Base-by-base conservation (phyloP, 495 filamentous ascomycete species). In the Melanomma pulvis-pyrius region DNA sequence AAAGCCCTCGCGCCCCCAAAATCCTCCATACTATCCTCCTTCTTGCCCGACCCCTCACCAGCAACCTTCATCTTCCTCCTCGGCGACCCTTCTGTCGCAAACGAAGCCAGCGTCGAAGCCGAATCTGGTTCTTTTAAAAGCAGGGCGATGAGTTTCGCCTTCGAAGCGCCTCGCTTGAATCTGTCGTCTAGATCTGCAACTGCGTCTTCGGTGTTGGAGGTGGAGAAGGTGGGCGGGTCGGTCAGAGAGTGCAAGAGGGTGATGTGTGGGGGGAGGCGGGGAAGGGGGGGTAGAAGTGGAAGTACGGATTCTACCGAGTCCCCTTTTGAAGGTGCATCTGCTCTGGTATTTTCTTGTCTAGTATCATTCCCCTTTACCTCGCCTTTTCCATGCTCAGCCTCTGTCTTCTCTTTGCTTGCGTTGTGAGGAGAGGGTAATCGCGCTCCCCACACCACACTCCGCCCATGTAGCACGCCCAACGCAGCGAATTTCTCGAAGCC, bases 401-500 rank as follows among this genome's bases (percentile, higher is more conserved):
- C 21, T 28, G 1, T 25, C 46, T 41, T 3, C 1, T 7, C 28
- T 12, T 1, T 25, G 39, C 44, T n/a, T 8, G 32, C 44, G 12
- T 13, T 7, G 28, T 22, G 54, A 17, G n/a, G 9, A 9, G 32
- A 4, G 9, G 51, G 25, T 24, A 57, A 76, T 67, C 88, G 79
- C 21, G 86, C 84, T 41, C 88, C 85, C 94, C 93, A 98, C 41
- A 98, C 84, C 0, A 88, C 76, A 2, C 90, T 86, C 72, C 85
- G 87, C n/a, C 94, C 92, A 70, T 93, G 89, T 22, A 99, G 74
- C 59, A 81, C 81, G 0, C 94, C 96, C 71, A 92, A 83, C 61
- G 90, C 87, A 15, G 87, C 68, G 70, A 91, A 96, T 77, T 96
- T 97, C 72, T 94, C 90, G 63, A 93, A 98, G 0, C 93, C 94